Base-by-base conservation (phyloP, 2,329 filamentous ascomycete genomes). In the Rhynchosporium agropyri region DNA sequence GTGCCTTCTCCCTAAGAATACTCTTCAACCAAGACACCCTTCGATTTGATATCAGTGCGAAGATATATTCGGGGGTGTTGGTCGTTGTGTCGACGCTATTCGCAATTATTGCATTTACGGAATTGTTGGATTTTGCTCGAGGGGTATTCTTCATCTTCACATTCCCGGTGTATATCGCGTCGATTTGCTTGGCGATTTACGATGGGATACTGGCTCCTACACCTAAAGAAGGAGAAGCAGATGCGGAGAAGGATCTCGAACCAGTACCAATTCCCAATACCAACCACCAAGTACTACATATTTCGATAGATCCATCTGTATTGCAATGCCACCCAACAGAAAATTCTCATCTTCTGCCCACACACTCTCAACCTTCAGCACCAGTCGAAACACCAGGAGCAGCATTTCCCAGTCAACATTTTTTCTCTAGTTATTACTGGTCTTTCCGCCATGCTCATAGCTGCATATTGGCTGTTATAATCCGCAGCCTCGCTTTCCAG, bases 1-100 rank as follows among this genome's bases (percentile, higher is more conserved):
- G 81, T n/a, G 82, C 81, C 10, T 84, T 84, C 66, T 80, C 80
- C 1, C 72, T 84, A 1, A 81, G 80, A 3, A 74, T 84, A 2
- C 66, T 83, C 1, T 79, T 77, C 66, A 73, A 77, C 61, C 66
- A 70, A 10, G 65, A 69, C 6, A 65, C 66, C 0, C 68, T 76
- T 2, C 49, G 57, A 1, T 83, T 82, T 63, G 81, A 82, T 64
- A 65, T 69, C n/a, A 82, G 78, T 65, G 76, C 80, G 3, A 79
- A 77, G 65, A 71, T 81, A n/a, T 83, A 83, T 64, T 76, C 79
- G 2, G 70, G 73, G 3, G 61, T 80, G 12, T 71, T 79, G n/a
- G 73, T 82, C n/a, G 65, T 73, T 1, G 50, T 81, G 3, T 81
- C 79, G 1, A 77, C 76, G 0, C 64, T 78, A 6, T 75, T 78